Evolutionary conservation across 352 stramenopile genomes (phyloP), one percentile per base, ranked within the genome.

Genomic region (Globisporangium cederbergense): DNA sequence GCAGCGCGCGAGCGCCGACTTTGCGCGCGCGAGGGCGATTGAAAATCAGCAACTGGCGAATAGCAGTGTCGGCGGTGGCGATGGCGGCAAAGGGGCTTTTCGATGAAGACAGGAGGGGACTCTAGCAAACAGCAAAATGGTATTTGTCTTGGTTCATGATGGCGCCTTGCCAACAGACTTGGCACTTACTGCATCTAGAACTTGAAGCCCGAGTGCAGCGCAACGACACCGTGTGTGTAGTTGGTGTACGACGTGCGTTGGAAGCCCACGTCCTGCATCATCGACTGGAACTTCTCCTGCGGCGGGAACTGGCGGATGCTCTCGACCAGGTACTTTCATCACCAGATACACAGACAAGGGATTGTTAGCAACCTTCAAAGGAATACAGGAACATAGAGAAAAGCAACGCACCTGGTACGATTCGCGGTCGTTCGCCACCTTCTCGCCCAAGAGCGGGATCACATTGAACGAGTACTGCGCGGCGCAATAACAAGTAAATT

Each of bases 301-400:
- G 90, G 85, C n/a, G 96, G 97, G 77, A 99, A 99, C 73, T 99
- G 97, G 54, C 98, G 91, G 73, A 99, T 99, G 74, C 93, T 99
- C 76, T 99, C 98, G 13, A 99, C 98, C 25, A 99, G 67, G 73
- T 99, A 99, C 81, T 94, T 36, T 36, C 30, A 67, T n/a, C 18
- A 53, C 7, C 13, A 53, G 10, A 38, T 5, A 63, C 22, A 64
- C 36, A 56, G 49, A 2, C 22, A 6, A 42, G 34, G 11, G 1
- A 18, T 36, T 13, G 49, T 55, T 55, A 55, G 49, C 18, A 13
- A 11, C 13, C 38, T 55, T 6, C 9, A 14, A 9, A 42, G 36
- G 1, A 9, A 42, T 42, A 42, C 36, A 14, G 9, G 36, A 14
- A 42, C 9, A 11, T 4, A 57, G 22, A 20, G 7, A 5, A 40